Evolutionary conservation across 768 basidiomycete genomes (phyloP).

Genomic region (Phallus indusiatus): DNA sequence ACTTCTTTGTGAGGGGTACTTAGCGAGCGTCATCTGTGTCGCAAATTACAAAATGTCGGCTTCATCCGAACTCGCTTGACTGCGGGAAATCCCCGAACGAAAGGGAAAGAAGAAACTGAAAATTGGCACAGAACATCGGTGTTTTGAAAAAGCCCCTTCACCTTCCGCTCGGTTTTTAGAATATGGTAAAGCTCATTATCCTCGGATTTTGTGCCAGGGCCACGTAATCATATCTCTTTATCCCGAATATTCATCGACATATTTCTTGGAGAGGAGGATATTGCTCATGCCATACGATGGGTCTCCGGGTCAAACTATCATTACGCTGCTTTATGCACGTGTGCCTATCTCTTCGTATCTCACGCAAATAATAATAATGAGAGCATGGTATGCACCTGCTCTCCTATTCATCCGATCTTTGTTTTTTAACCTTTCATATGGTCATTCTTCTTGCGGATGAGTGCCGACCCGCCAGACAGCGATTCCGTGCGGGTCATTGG

Average conservation of each 20-base stretch:
- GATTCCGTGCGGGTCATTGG: not conserved
- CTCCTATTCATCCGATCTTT: not conserved
- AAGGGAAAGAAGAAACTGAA: not conserved
- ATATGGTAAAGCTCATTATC: not conserved
- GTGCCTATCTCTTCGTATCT: not conserved
- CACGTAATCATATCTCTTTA: not conserved
- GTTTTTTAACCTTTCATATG: not conserved
- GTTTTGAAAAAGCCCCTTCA: not conserved
- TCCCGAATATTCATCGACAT: not conserved
- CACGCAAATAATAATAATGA: not conserved
- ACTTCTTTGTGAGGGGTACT: not conserved
- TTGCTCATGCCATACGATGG: not conserved
- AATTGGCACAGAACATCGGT: not conserved
- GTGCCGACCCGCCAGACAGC: not conserved
- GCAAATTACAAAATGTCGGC: slow-evolving; percentile 3
- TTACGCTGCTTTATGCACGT: not conserved
- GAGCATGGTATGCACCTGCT: not conserved
- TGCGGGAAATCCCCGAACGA: not conserved
- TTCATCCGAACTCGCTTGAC: slow-evolving; percentile 9
- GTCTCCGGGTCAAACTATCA: not conserved
- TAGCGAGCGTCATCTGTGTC: not conserved
- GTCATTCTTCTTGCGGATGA: not conserved
- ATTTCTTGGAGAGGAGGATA: not conserved
- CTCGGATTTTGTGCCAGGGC: not conserved
- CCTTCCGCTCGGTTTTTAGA: not conserved